Conservation (phyloP, 2,329 filamentous ascomycete genomes). For the Ophiostoma sp. region DNA sequence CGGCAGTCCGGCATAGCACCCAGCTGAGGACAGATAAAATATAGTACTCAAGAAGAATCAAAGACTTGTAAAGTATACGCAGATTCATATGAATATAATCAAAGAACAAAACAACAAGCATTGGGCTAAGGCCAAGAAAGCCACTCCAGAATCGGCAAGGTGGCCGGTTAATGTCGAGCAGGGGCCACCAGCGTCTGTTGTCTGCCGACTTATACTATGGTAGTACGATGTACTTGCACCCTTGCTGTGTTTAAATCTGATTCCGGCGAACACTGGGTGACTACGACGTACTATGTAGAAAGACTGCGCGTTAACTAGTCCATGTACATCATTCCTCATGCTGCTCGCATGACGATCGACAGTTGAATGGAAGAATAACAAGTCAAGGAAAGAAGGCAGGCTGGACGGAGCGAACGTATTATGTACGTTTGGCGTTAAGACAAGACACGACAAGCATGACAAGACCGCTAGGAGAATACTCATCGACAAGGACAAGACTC, state of each 20-base stretch:
- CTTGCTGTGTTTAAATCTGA: no score
- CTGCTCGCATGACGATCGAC: neutral
- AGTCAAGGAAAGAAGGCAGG: neutral
- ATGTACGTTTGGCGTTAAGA: neutral
- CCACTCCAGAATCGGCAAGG: neutral
- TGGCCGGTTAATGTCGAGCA: slow-evolving; percentile 5
- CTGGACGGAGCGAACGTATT: no score
- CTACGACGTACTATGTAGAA: no score
- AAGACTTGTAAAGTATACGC: neutral
- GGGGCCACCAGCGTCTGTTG: neutral
- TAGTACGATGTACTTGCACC: no score
- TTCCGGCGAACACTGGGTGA: no score
- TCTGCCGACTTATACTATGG: neutral
- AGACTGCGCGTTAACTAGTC: no score
- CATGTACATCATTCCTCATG: neutral
- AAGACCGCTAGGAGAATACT: neutral
- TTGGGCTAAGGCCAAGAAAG: neutral
- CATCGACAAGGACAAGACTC: neutral
- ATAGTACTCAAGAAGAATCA: neutral
- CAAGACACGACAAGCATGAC: neutral
- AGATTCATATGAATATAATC: neutral
- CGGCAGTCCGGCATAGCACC: no score
- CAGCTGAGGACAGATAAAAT: neutral
- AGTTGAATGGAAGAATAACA: neutral
- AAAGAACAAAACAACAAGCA: no score